phyloP scores from a whole-genome alignment of 768 basidiomycete species.

The Pisolithus albus region DNA sequence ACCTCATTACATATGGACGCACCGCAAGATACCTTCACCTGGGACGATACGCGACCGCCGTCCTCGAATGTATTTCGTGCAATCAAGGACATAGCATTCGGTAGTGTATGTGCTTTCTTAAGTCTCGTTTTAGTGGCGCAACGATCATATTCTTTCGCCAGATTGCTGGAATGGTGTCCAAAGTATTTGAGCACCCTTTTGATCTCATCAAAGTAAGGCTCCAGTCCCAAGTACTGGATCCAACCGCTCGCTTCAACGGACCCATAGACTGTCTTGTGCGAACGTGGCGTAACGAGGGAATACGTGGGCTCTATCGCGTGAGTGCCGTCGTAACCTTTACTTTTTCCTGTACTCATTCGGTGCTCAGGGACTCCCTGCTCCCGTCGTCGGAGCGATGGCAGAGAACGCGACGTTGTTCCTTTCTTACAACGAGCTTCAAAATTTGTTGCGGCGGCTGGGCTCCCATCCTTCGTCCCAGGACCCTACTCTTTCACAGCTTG shows the following conservation, averaged over 20 bases:
- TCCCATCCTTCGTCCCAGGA: slow-evolving; percentile 31
- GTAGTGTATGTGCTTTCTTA: slow-evolving; percentile 40
- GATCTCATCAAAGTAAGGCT: slow-evolving; percentile 93
- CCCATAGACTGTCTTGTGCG: slow-evolving; percentile 81
- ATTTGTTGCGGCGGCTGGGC: slow-evolving; percentile 42
- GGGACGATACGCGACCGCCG: slow-evolving; percentile 11
- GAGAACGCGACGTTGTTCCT: slow-evolving; percentile 89
- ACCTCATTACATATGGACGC: slow-evolving; percentile 12
- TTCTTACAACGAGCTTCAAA: slow-evolving; percentile 73
- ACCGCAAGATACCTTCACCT: slow-evolving; percentile 1
- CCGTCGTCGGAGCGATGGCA: slow-evolving; percentile 84
- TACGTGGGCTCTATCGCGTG: slow-evolving; percentile 55
- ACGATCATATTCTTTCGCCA: slow-evolving; percentile 21
- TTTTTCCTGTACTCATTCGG: not conserved
- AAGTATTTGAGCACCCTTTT: slow-evolving; percentile 89
- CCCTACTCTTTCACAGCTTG: slow-evolving; percentile 62
- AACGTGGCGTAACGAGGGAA: slow-evolving; percentile 40
- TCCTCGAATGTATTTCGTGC: slow-evolving; percentile 16
- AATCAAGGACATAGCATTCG: slow-evolving; percentile 48
- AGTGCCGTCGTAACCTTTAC: slow-evolving; percentile 20
- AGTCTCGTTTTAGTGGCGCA: not conserved
- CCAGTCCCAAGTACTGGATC: slow-evolving; percentile 81
- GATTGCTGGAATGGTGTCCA: slow-evolving; percentile 82
- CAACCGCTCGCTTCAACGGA: slow-evolving; percentile 65
- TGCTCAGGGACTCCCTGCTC: slow-evolving; percentile 82